Percentiles rank a stretch among this genome's conserved stretches.
These are phyloP conservation scores for Pseudofabraea citricarpa DNA, from an alignment of 2,329 filamentous ascomycete genomes.

Conservation along the genomic window DNA sequence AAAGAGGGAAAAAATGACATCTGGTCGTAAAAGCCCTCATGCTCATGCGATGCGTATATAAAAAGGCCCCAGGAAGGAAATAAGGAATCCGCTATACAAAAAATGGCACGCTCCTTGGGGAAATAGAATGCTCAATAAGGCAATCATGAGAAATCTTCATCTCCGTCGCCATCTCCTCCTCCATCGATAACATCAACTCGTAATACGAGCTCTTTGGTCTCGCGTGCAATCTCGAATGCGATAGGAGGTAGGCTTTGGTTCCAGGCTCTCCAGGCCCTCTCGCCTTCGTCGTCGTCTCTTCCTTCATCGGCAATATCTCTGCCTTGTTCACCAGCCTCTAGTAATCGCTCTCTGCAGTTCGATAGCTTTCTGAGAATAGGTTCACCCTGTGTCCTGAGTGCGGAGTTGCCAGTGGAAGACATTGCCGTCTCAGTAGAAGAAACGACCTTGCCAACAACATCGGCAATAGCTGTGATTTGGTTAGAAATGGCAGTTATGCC, in stretches of 20 bases:
- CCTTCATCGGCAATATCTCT: constrained; percentile 51
- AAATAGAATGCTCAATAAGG: neutral
- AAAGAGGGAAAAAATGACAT: no score
- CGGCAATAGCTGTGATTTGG: constrained; percentile 67
- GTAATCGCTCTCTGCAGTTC: constrained; percentile 59
- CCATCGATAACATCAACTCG: constrained; percentile 35
- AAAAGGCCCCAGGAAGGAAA: no score
- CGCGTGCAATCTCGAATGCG: constrained; percentile 80
- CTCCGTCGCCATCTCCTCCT: constrained; percentile 14
- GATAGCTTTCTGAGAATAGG: constrained; percentile 52
- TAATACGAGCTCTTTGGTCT: constrained; percentile 69
- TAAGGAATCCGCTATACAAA: no score
- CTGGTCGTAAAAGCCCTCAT: no score
- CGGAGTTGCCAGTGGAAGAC: constrained; percentile 44
- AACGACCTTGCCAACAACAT: constrained; percentile 66
- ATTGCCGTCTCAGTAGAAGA: constrained; percentile 56
- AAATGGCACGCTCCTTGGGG: no score
- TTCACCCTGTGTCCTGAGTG: constrained; percentile 43
- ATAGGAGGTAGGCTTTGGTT: constrained; percentile 72
- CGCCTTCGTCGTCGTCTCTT: constrained; percentile 46
- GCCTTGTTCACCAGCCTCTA: constrained; percentile 58
- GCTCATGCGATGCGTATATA: no score
- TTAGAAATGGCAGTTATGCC: constrained; percentile 59
- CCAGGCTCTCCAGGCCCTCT: constrained; percentile 55
- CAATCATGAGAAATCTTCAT: constrained; percentile 26